Conservation (phyloP, 2,329 filamentous ascomycete species). For the Hymenoscyphus scutula region DNA sequence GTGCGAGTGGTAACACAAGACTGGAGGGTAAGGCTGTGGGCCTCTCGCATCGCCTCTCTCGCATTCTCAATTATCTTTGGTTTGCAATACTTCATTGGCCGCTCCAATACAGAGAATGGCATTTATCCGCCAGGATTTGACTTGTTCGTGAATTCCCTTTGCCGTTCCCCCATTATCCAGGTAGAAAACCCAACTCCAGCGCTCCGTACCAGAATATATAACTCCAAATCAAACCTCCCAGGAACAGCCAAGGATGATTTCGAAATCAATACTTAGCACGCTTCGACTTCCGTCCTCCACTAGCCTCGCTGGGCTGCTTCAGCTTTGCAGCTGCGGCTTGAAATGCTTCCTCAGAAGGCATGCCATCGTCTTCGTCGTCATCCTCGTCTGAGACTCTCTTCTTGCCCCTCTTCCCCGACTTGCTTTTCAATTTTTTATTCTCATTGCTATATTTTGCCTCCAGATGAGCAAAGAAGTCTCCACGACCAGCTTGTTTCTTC, state of each 20-base stretch:
- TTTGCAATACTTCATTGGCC: not conserved
- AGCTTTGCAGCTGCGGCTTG: constrained; percentile 54
- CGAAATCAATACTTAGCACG: constrained; percentile 24
- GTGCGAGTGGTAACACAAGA: no score
- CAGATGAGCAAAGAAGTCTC: constrained; percentile 66
- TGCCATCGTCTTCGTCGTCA: constrained; percentile 61
- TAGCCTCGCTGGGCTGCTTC: constrained; percentile 22
- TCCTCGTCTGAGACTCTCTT: constrained; percentile 58
- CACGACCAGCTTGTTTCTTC: constrained; percentile 64
- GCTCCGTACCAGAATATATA: not conserved
- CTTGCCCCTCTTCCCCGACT: constrained; percentile 50
- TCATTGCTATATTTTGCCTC: constrained; percentile 70
- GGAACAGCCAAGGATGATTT: not conserved
- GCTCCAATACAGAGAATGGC: not conserved
- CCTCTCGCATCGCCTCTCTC: no score
- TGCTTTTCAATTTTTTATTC: constrained; percentile 42
- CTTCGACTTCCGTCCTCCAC: constrained; percentile 25
- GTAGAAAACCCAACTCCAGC: not conserved
- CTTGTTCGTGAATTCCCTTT: not conserved
- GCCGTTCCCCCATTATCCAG: not conserved
- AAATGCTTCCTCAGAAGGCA: constrained; percentile 61
- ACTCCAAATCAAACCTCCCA: not conserved
- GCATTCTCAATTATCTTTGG: no score
- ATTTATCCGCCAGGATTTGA: not conserved
- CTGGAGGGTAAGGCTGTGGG: no score